phyloP scores from a whole-genome alignment of 1,284 basidiomycete genomes.

The Psilocybe mexicana region DNA sequence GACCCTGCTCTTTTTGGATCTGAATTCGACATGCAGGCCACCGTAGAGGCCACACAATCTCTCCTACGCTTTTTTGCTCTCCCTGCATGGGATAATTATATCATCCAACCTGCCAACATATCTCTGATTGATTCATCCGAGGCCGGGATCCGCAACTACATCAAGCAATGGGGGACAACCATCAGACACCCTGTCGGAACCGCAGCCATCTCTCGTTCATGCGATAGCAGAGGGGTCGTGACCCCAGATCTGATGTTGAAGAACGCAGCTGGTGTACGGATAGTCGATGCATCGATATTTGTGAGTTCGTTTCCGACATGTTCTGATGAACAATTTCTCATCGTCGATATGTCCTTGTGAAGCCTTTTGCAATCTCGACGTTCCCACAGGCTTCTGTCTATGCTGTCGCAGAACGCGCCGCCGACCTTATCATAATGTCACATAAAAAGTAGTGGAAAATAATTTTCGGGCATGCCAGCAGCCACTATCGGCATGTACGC shows the following conservation, averaged over 20 bases:
- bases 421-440: background rate
- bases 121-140: background rate
- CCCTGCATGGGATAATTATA: conserved; percentile 27
- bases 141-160: background rate
- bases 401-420: background rate
- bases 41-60: conserved; percentile 25
- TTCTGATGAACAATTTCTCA: background rate
- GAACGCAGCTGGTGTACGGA: background rate
- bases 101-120: conserved; percentile 20
- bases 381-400: background rate
- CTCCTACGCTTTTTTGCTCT: conserved; percentile 26
- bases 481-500: too few relatives aligned
- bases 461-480: too few relatives aligned
- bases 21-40: conserved; percentile 25
- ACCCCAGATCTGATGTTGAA: background rate
- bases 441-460: background rate
- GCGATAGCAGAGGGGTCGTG: background rate
- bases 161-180: background rate
- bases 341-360: background rate
- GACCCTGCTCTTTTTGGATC: conserved; percentile 34
- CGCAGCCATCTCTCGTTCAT: background rate
- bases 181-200: background rate
- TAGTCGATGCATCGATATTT: background rate
- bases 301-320: background rate
- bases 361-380: background rate